Evolutionary conservation across 1,284 basidiomycete genomes (phyloP).

Genomic region (Apiotrichum brassicae): DNA sequence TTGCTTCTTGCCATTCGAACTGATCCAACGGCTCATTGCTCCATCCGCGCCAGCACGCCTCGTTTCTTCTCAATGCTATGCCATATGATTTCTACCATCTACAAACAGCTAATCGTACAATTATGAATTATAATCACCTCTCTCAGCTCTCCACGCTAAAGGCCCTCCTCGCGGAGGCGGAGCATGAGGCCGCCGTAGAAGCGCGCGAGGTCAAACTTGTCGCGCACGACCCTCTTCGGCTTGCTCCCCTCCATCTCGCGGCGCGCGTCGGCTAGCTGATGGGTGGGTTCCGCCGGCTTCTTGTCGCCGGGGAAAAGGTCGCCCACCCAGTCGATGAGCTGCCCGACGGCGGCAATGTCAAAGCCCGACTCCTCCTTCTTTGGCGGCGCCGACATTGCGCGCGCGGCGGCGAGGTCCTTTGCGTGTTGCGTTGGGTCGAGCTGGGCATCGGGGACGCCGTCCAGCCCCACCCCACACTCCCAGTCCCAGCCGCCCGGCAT

Average conservation of each 20-base stretch:
- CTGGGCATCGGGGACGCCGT: conserved; percentile 10
- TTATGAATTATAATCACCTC: neutral
- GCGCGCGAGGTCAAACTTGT: conserved; percentile 45
- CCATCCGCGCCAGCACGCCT: no score
- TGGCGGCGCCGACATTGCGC: conserved; percentile 9
- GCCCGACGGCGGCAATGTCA: conserved; percentile 43
- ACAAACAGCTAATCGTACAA: neutral
- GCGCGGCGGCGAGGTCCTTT: conserved; percentile 16
- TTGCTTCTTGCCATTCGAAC: no score
- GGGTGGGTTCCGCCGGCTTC: conserved; percentile 24
- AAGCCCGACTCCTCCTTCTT: conserved; percentile 17
- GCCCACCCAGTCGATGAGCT: conserved; percentile 46
- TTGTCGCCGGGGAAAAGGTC: conserved; percentile 39
- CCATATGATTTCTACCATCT: neutral
- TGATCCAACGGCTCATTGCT: no score
- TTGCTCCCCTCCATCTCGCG: conserved; percentile 27
- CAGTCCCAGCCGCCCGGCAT: conserved; percentile 21
- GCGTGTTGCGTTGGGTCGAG: conserved; percentile 11
- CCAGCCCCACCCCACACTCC: conserved; percentile 15
- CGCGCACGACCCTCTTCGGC: conserved; percentile 31
- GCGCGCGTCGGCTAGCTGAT: conserved; percentile 38
- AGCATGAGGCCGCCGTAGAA: conserved; percentile 48
- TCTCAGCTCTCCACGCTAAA: conserved; percentile 18
- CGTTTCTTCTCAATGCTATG: no score
- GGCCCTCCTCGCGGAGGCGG: conserved; percentile 44